phyloP scores from a whole-genome alignment of 1,284 basidiomycete species.

The Puccinia triticina region DNA sequence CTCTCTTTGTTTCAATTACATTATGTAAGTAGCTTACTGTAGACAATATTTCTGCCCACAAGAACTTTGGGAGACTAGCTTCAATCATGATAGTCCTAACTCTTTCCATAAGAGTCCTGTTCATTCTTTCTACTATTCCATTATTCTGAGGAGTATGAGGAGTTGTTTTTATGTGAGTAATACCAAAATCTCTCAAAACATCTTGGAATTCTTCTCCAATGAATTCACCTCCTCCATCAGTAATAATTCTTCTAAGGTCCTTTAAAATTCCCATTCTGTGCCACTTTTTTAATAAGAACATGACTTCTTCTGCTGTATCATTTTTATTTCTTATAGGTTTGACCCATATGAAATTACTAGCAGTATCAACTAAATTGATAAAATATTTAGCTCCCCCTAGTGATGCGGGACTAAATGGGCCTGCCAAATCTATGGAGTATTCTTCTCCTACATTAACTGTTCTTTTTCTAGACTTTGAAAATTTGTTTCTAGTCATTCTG shows the following conservation, averaged over 20 bases:
- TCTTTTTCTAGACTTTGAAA: slow-evolving; percentile 2
- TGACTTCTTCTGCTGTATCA: slow-evolving; percentile 16
- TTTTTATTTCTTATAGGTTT: slow-evolving; percentile 14
- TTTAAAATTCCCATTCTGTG: not conserved
- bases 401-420: not conserved
- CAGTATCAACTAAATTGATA: slow-evolving; percentile 10
- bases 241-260: slow-evolving; percentile 1
- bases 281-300: not conserved
- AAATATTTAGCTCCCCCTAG: slow-evolving; percentile 10
- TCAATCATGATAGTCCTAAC: slow-evolving; percentile 19
- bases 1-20: slow-evolving; percentile 20
- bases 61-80: slow-evolving; percentile 11
- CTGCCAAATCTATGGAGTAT: not conserved
- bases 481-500: not conserved
- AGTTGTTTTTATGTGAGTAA: slow-evolving; percentile 3
- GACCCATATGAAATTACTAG: not conserved
- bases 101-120: slow-evolving; percentile 17
- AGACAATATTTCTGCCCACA: slow-evolving; percentile 17
- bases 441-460: slow-evolving; percentile 5
- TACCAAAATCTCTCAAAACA: slow-evolving; percentile 5
- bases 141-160: slow-evolving; percentile 15
- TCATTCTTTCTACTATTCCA: slow-evolving; percentile 18
- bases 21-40: slow-evolving; percentile 19
- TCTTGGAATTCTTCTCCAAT: slow-evolving; percentile 20
- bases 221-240: slow-evolving; percentile 5